These are phyloP conservation scores for Phyllosticta capitalensis DNA, from an alignment of 2,329 filamentous ascomycete species.

Conservation along the genomic window DNA sequence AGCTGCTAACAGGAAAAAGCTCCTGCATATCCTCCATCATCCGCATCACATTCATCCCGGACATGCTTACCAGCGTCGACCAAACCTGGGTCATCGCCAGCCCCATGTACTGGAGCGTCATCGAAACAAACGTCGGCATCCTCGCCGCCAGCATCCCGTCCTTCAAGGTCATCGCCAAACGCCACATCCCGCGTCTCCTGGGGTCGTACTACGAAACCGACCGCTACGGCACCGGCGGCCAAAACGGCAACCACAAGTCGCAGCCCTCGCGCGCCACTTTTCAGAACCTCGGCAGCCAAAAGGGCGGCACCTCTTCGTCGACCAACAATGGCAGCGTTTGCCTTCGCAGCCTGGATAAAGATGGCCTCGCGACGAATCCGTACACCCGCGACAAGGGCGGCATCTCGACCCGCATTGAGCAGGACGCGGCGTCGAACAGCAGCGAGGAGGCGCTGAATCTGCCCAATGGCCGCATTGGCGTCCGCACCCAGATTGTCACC, in stretches of 20 bases:
- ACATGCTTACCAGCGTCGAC: conserved; percentile 7
- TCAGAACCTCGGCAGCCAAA: conserved; percentile 2
- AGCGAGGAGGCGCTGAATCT: conserved; percentile 9
- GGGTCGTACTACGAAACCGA: conserved; percentile 11
- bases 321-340: background rate
- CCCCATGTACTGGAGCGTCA: conserved; percentile 11
- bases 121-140: conserved; percentile 11
- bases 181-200: conserved; percentile 8
- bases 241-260: background rate
- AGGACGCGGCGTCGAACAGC: conserved; percentile 9
- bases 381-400: background rate
- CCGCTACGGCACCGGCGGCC: background rate
- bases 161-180: conserved; percentile 12
- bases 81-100: conserved; percentile 8
- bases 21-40: conserved; percentile 11
- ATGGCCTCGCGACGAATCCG: background rate
- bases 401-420: conserved; percentile 9
- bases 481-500: conserved; percentile 9
- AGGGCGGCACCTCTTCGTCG: background rate
- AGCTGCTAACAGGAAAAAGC: background rate
- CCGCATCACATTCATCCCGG: conserved; percentile 9
- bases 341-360: conserved; percentile 6
- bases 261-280: conserved; percentile 1
- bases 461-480: conserved; percentile 9
- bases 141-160: conserved; percentile 10